Evolutionary conservation across 805 yeast species (phyloP), one percentile per base, ranked within the genome.

Genomic region (Wickerhamomyces pijperi): DNA sequence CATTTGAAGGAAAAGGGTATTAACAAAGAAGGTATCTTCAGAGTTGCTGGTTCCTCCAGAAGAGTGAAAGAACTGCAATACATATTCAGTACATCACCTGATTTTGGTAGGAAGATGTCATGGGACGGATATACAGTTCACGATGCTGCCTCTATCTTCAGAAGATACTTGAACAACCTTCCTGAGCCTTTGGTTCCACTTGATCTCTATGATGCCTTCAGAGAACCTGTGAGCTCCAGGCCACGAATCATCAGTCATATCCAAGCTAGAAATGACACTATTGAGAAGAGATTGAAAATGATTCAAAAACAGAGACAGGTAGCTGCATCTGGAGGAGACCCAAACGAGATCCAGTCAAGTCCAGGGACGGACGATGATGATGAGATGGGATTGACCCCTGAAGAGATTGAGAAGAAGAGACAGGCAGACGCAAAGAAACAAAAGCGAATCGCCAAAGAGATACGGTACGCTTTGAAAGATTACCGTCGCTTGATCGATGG

Each of bases 91-190:
- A 63, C 82, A 2, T 86, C 96, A 2, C 97, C 98, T 0, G 77
- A 76, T 43, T 92, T 82, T 56, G 99, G 98, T 15, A 74, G 86
- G 37, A 82, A 81, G 48, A 70, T 88, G 35, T 51, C 50, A 28
- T 92, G 97, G 98, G 87, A 84, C 36, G 90, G 94, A 0, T 92
- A 76, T 61, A 85, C 87, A 1, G 97, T 90, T 12, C 98, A 92
- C 61, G 99, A 92, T 59, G 97, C 96, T 1, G 95, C 97, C 2
- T 83, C 92, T 16, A 67, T 92, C 18, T 71, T 92, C 42, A 72
- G 97, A 55, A 68, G 98, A 41, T 92, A 74, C 56, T 67, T 92
- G 45, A 86, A 87, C 53, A 78, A 86, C 35, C 69, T 92, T 40
- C 94, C 95, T 1, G 97, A 92, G 53, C 97, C 97, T 0, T 68